Evolutionary conservation across 2,329 filamentous ascomycete species (phyloP).

Genomic region (Celoporthe dispersa): DNA sequence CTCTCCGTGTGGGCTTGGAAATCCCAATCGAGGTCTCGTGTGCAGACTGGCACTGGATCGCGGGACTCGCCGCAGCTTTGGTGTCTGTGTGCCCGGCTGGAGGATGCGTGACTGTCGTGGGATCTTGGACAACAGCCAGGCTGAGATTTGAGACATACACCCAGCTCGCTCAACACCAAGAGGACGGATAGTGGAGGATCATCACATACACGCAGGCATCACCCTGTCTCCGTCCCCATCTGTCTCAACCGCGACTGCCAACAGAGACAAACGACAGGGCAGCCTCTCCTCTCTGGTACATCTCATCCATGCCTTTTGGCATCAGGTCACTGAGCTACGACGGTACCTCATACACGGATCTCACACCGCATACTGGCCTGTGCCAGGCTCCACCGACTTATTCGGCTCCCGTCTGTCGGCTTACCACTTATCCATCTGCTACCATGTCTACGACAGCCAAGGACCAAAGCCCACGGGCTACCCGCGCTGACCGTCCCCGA

Average conservation of each 20-base stretch:
- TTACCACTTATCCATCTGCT: neutral
- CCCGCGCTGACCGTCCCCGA: slow-evolving; percentile 3
- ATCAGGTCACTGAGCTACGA: neutral
- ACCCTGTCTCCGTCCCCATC: neutral
- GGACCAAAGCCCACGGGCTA: neutral
- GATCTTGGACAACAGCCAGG: neutral
- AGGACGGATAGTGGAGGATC: neutral
- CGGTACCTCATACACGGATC: neutral
- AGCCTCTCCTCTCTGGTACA: neutral
- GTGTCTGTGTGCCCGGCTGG: neutral
- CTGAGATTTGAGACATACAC: neutral
- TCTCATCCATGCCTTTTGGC: neutral
- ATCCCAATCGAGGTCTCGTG: neutral
- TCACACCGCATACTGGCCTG: slow-evolving; percentile 2
- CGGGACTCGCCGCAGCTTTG: neutral
- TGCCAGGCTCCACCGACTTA: neutral
- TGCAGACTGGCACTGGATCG: neutral
- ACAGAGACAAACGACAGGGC: neutral
- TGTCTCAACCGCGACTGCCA: slow-evolving; percentile 2
- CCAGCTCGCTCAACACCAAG: neutral
- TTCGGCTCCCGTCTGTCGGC: slow-evolving; percentile 11
- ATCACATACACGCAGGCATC: neutral
- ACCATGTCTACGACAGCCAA: neutral
- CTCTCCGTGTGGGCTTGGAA: neutral
- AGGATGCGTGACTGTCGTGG: neutral